phyloP scores from a whole-genome alignment of 352 stramenopile genomes.

The Globisporangium polare region DNA sequence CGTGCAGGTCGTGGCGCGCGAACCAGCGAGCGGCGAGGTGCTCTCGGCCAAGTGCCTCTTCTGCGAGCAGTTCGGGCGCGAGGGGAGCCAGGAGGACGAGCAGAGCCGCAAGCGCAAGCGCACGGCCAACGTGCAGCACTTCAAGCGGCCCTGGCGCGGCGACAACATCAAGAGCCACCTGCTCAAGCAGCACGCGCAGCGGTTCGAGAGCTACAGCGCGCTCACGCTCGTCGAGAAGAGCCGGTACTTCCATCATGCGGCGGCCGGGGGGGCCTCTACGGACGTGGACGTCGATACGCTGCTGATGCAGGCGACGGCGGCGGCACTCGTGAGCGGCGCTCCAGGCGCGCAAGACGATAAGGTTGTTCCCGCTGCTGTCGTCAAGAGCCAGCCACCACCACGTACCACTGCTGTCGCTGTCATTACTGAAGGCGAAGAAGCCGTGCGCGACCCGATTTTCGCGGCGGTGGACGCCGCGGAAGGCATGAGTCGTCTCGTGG shows the following conservation, averaged over 20 bases:
- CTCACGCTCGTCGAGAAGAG: conserved; percentile 10
- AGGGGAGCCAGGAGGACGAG: conserved; percentile 1
- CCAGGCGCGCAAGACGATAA: too few relatives aligned
- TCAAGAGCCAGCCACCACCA: background rate
- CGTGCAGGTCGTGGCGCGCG: conserved; percentile 10
- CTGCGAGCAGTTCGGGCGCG: conserved; percentile 12
- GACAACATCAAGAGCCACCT: conserved; percentile 16
- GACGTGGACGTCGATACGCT: background rate
- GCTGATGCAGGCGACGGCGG: background rate
- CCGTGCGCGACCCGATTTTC: background rate
- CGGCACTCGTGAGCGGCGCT: background rate
- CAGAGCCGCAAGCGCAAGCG: conserved; percentile 13
- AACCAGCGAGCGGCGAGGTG: conserved; percentile 4
- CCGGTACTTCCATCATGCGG: conserved; percentile 2
- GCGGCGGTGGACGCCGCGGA: conserved; percentile 5
- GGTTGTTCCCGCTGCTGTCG: background rate
- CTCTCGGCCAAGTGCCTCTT: conserved; percentile 15
- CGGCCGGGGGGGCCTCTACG: background rate
- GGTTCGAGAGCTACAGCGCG: conserved; percentile 4
- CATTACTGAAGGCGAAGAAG: background rate
- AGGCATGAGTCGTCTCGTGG: conserved; percentile 12
- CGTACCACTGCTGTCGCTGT: background rate
- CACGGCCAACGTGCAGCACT: conserved; percentile 14
- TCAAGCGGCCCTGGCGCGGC: conserved; percentile 15
- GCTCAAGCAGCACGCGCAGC: conserved; percentile 13